Conservation (phyloP, 345 rosid species). For the Sisymbrium altissimum region DNA sequence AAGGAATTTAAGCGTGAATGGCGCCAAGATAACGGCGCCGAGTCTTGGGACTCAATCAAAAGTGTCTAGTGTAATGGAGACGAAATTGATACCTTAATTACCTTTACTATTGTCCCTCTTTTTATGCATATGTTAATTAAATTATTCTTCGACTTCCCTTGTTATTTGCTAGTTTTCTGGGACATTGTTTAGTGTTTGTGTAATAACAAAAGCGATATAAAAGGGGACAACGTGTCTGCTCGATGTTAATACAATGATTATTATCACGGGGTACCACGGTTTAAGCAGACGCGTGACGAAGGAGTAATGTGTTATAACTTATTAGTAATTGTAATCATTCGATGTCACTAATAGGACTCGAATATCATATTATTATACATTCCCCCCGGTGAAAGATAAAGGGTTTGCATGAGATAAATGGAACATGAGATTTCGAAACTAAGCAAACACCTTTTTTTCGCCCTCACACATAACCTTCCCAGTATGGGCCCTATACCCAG, state of each 20-base stretch:
- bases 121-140: constrained; percentile 11
- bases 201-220: constrained; percentile 11
- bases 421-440: not conserved
- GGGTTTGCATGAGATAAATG: not conserved
- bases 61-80: constrained; percentile 15
- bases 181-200: constrained; percentile 4
- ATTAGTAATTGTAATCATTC: constrained; percentile 16
- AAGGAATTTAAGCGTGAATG: constrained; percentile 23
- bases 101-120: not conserved
- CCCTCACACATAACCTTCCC: not conserved
- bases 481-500: not conserved
- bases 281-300: constrained; percentile 17
- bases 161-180: not conserved
- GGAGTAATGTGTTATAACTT: not conserved
- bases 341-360: not conserved
- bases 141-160: not conserved
- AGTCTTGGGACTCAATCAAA: constrained; percentile 28
- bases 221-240: constrained; percentile 29
- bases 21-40: constrained; percentile 38
- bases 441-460: not conserved
- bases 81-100: constrained; percentile 32
- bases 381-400: not conserved
- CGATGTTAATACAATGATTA: constrained; percentile 21
- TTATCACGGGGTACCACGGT: not conserved
- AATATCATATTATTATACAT: not conserved